Percentiles rank a stretch among this genome's conserved stretches.
phyloP scores from a whole-genome alignment of 306 rosid genomes.

The Sphenostylis stenocarpa region DNA sequence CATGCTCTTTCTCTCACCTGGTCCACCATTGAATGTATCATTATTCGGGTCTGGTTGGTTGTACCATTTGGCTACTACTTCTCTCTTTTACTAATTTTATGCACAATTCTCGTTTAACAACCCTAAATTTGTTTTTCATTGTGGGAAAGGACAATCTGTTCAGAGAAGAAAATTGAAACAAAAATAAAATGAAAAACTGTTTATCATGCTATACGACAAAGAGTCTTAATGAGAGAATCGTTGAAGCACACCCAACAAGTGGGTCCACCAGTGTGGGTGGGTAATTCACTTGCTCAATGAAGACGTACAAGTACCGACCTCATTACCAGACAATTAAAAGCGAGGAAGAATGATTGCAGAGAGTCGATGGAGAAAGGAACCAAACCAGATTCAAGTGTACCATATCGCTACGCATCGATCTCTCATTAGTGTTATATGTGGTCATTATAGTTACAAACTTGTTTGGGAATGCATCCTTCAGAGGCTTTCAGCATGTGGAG shows the following conservation, averaged over 20 bases:
- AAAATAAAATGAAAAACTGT: neutral
- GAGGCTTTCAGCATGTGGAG: neutral
- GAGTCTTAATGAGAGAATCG: neutral
- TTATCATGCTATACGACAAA: constrained; percentile 12
- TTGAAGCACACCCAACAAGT: neutral
- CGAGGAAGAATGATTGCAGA: neutral
- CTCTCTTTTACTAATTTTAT: neutral
- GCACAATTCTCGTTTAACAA: neutral
- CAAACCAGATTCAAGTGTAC: neutral
- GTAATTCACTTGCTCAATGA: neutral
- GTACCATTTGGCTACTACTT: neutral
- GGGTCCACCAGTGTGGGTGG: constrained; percentile 10
- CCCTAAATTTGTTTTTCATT: neutral
- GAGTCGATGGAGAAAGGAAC: neutral
- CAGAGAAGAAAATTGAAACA: neutral
- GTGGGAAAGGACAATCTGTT: neutral
- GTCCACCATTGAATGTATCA: constrained; percentile 26
- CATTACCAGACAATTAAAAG: neutral
- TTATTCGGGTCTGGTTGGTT: constrained; percentile 17
- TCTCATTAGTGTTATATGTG: neutral
- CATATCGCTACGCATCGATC: neutral
- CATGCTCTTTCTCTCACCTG: constrained; percentile 6
- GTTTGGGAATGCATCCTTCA: neutral
- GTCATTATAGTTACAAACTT: neutral
- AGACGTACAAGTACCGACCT: neutral